Evolutionary conservation across 1,284 basidiomycete genomes (phyloP).

Genomic region (Tylopilus orsonianus): DNA sequence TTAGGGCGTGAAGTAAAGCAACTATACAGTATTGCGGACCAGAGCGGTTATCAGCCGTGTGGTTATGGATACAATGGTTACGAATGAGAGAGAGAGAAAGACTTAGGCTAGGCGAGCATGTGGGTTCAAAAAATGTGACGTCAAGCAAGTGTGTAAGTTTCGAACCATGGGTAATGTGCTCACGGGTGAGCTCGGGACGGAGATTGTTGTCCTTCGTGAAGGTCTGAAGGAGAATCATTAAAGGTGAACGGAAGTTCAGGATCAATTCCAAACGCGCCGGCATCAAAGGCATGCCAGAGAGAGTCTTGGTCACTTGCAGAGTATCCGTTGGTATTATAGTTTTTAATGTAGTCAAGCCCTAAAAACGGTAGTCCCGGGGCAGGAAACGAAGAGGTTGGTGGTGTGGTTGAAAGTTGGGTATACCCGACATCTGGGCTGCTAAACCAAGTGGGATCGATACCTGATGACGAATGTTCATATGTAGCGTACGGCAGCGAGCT

Average conservation of each 20-base stretch:
- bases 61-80: constrained; percentile 31
- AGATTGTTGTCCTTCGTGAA: constrained; percentile 33
- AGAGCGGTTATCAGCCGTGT: constrained; percentile 20
- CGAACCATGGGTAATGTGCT: background rate
- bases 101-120: constrained; percentile 14
- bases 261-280: constrained; percentile 67
- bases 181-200: constrained; percentile 25
- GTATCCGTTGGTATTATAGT: constrained; percentile 53
- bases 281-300: constrained; percentile 73
- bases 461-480: constrained; percentile 43
- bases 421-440: constrained; percentile 43
- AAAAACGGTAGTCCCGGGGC: constrained; percentile 74
- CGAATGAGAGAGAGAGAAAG: constrained; percentile 5
- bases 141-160: background rate
- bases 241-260: constrained; percentile 71
- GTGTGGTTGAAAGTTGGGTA: constrained; percentile 51
- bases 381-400: constrained; percentile 60
- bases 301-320: constrained; percentile 57
- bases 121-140: constrained; percentile 13
- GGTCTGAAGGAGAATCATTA: constrained; percentile 37
- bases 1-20: constrained; percentile 40
- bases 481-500: constrained; percentile 34
- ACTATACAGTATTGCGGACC: constrained; percentile 30
- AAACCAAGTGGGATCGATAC: constrained; percentile 49
- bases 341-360: constrained; percentile 76